Percentiles rank a stretch among this genome's conserved stretches.
Evolutionary conservation across 805 yeast species (phyloP).

Genomic region (Kurtzmaniella fragi): DNA sequence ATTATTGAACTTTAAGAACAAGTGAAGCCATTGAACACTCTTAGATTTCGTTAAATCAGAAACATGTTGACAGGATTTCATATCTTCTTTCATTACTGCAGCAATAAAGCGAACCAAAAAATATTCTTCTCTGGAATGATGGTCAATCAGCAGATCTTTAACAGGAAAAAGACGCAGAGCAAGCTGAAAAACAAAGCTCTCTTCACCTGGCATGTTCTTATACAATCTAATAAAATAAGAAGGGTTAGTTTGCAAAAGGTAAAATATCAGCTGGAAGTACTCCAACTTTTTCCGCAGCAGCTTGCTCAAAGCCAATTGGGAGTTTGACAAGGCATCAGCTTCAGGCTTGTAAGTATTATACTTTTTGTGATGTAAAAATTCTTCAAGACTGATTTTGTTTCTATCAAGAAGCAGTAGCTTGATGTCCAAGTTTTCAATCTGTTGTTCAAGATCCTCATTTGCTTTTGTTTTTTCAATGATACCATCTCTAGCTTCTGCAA

Average conservation of each 20-base stretch:
- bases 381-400: conserved; percentile 75
- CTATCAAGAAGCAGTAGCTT: conserved; percentile 74
- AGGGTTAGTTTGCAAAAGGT: conserved; percentile 80
- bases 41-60: conserved; percentile 37
- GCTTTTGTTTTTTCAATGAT: conserved; percentile 65
- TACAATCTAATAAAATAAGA: conserved; percentile 59
- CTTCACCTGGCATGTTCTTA: conserved; percentile 20
- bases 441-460: conserved; percentile 68
- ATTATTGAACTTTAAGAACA: conserved; percentile 39
- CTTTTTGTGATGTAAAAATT: conserved; percentile 45
- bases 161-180: conserved; percentile 22
- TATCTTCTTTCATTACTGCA: conserved; percentile 38
- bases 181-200: conserved; percentile 11
- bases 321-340: conserved; percentile 5
- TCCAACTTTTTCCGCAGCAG: conserved; percentile 51
- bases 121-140: conserved; percentile 63
- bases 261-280: conserved; percentile 72
- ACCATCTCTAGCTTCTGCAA: conserved; percentile 62
- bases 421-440: conserved; percentile 70
- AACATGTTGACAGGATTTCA: conserved; percentile 21
- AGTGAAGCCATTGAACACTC: conserved; percentile 40
- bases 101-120: conserved; percentile 58
- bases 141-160: conserved; percentile 20
- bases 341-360: conserved; percentile 19
- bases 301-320: conserved; percentile 25